Conservation (phyloP, 306 rosid species). For the Carpinus fangiana region DNA sequence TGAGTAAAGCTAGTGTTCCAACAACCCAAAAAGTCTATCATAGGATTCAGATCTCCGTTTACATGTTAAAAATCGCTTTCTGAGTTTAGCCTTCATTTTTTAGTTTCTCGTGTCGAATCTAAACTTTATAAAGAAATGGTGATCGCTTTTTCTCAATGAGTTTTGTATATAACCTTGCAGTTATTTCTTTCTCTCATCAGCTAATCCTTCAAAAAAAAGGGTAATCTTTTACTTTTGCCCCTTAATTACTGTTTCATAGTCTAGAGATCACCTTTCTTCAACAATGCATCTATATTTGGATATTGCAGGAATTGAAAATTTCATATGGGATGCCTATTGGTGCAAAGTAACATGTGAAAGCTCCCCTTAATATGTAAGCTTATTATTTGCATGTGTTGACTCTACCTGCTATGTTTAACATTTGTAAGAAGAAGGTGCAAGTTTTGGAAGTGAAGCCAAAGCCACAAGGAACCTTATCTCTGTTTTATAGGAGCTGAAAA, state of each 20-base stretch:
- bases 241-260: constrained; percentile 38
- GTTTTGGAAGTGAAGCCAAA: constrained; percentile 14
- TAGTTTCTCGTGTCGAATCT: not conserved
- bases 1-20: not conserved
- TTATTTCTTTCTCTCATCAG: constrained; percentile 18
- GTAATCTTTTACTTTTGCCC: constrained; percentile 1
- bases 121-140: not conserved
- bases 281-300: constrained; percentile 65
- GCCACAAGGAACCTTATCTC: constrained; percentile 2
- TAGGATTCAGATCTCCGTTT: not conserved
- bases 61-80: not conserved
- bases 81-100: constrained; percentile 1
- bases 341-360: constrained; percentile 68
- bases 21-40: not conserved
- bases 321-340: constrained; percentile 49
- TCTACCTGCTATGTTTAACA: constrained; percentile 29
- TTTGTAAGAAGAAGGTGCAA: constrained; percentile 9
- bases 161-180: constrained; percentile 15
- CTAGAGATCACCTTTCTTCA: constrained; percentile 53
- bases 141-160: constrained; percentile 2
- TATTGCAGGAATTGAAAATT: constrained; percentile 67
- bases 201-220: constrained; percentile 22
- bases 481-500: not conserved
- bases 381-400: constrained; percentile 40
- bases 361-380: constrained; percentile 62